A percentile compares a stretch with the other conserved stretches of the same genome.
Conservation (phyloP, 139 green algal species). For the Chlamydomonas sp. region DNA sequence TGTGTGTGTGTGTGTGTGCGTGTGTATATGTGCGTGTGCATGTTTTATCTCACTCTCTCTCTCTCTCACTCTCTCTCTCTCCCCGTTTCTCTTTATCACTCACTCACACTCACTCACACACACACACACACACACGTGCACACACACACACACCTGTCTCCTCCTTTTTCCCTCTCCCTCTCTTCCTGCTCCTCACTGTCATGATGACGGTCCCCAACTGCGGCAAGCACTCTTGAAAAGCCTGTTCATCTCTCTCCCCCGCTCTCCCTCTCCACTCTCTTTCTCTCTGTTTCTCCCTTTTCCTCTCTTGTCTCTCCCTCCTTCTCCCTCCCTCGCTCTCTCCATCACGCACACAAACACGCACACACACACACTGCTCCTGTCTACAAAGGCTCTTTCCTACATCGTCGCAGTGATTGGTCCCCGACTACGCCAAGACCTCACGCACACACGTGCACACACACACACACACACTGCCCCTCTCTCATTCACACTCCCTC, state of each 20-base stretch:
- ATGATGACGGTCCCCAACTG: no score
- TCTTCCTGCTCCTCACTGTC: background rate
- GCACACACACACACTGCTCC: no score
- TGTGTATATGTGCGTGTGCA: no score
- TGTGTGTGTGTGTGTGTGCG: no score
- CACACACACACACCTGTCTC: background rate
- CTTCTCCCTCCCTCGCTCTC: background rate
- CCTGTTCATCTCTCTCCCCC: no score
- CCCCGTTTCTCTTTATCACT: background rate
- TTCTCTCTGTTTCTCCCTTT: background rate
- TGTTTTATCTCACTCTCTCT: no score
- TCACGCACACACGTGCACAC: no score
- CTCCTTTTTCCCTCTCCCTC: background rate
- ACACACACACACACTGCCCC: no score
- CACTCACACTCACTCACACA: background rate
- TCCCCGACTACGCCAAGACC: no score
- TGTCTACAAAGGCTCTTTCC: constrained; percentile 35
- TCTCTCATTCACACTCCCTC: no score
- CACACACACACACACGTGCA: background rate
- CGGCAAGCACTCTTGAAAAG: no score
- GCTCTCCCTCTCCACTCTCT: background rate
- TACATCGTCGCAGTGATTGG: constrained; percentile 37
- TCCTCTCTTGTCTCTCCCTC: background rate
- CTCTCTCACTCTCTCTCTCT: background rate
- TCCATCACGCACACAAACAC: constrained; percentile 15